Evolutionary conservation across 495 filamentous ascomycete genomes (phyloP).

Genomic region (Hypoxylon intermedium): DNA sequence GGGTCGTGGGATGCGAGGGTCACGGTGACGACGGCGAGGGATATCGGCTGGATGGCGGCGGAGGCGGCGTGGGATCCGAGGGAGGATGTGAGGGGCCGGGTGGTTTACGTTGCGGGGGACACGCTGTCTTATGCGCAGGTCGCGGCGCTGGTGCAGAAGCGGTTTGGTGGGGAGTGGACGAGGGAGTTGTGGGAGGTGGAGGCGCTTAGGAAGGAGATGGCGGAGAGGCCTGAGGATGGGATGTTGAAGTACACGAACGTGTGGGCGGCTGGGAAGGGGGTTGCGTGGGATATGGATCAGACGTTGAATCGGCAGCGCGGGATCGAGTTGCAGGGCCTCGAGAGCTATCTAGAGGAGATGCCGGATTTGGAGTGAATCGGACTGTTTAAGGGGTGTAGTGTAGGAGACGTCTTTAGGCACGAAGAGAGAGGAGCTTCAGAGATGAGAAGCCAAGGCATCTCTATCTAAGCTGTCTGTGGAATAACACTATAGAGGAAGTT

Average conservation of each 20-base stretch:
- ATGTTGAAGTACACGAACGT: conserved; percentile 66
- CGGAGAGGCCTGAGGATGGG: conserved; percentile 53
- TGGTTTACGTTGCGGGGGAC: conserved; percentile 65
- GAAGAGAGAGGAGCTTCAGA: no score
- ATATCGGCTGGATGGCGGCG: conserved; percentile 66
- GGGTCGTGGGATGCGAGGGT: conserved; percentile 65
- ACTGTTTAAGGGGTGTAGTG: no score
- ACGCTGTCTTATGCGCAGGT: conserved; percentile 62
- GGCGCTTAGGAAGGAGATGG: conserved; percentile 49
- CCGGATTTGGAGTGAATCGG: conserved; percentile 7
- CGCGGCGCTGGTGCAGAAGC: conserved; percentile 55
- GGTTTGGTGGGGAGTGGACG: conserved; percentile 49
- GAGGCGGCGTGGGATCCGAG: conserved; percentile 51
- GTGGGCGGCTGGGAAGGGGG: conserved; percentile 65
- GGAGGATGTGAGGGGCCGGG: conserved; percentile 39
- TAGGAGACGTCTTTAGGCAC: no score
- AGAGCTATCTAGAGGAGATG: conserved; percentile 49
- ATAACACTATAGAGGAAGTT: no score
- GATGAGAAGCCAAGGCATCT: no score
- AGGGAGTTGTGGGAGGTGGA: conserved; percentile 55
- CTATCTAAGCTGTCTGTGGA: no score
- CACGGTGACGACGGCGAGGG: conserved; percentile 62
- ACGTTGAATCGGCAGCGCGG: conserved; percentile 58
- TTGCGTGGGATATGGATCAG: conserved; percentile 61
- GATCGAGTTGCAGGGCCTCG: conserved; percentile 49